These are phyloP conservation scores for Cadophora luteo-olivacea DNA, from an alignment of 2,329 filamentous ascomycete genomes.

Conservation along the genomic window DNA sequence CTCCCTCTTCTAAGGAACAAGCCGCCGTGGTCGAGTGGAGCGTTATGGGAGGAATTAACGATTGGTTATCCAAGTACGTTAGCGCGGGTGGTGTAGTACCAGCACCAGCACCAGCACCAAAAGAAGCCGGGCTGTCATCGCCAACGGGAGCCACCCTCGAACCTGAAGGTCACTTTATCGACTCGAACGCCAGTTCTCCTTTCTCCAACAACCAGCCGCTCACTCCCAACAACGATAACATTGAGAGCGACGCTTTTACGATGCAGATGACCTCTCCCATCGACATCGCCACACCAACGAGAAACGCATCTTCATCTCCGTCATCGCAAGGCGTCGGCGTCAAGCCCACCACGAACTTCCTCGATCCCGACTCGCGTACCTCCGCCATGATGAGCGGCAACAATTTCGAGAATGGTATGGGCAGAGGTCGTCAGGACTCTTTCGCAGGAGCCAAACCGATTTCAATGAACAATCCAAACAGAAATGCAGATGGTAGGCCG, in stretches of 20 bases:
- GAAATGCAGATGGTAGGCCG: slow-evolving; percentile 62
- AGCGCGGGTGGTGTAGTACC: background rate
- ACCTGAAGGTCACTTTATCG: background rate
- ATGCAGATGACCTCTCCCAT: slow-evolving; percentile 46
- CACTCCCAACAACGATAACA: slow-evolving; percentile 26
- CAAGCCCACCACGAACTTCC: slow-evolving; percentile 36
- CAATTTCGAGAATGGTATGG: slow-evolving; percentile 61
- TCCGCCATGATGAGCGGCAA: slow-evolving; percentile 64
- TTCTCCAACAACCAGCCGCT: slow-evolving; percentile 28
- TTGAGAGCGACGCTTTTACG: slow-evolving; percentile 27
- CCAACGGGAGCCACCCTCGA: background rate
- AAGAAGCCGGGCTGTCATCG: background rate
- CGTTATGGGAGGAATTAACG: slow-evolving; percentile 14
- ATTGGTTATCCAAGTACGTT: slow-evolving; percentile 17
- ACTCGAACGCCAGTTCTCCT: slow-evolving; percentile 26
- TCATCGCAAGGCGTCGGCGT: slow-evolving; percentile 45
- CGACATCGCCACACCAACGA: slow-evolving; percentile 43
- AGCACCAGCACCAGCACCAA: slow-evolving; percentile 6
- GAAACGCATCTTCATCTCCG: slow-evolving; percentile 46
- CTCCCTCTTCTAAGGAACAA: slow-evolving; percentile 2
- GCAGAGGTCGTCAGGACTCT: slow-evolving; percentile 63
- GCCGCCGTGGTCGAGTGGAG: background rate
- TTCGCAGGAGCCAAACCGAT: slow-evolving; percentile 72
- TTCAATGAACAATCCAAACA: slow-evolving; percentile 68
- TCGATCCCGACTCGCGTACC: slow-evolving; percentile 41